A percentile compares a stretch with the other conserved stretches of the same genome.
Evolutionary conservation across 768 basidiomycete species (phyloP).

Genomic region (Panaeolus cyanescens): DNA sequence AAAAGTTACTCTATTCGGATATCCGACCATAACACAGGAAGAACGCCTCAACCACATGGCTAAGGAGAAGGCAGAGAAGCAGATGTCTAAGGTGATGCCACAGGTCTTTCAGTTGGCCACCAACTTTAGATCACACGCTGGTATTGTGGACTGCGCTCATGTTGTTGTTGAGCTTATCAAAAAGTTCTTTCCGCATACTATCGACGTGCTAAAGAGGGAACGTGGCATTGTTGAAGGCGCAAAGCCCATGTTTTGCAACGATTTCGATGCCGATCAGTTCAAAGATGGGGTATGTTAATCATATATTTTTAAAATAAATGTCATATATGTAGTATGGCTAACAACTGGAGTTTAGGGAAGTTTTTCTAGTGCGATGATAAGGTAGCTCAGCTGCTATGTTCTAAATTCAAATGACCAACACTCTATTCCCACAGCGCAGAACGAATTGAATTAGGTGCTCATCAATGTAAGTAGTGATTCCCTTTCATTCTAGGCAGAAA

Average conservation of each 20-base stretch:
- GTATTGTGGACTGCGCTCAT: constrained; percentile 72
- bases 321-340: too few species aligned
- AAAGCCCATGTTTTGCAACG: constrained; percentile 59
- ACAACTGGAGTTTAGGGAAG: neutral
- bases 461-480: constrained; percentile 58
- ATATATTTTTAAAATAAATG: neutral
- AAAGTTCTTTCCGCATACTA: constrained; percentile 62
- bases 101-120: constrained; percentile 56
- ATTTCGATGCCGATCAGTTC: constrained; percentile 42
- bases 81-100: constrained; percentile 9
- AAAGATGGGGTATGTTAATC: constrained; percentile 30
- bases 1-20: neutral
- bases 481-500: neutral
- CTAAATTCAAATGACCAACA: too few species aligned
- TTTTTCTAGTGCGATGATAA: neutral
- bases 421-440: constrained; percentile 29
- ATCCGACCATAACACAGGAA: constrained; percentile 4
- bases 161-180: constrained; percentile 64
- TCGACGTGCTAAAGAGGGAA: constrained; percentile 61
- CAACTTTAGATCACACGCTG: constrained; percentile 74
- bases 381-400: neutral
- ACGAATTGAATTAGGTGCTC: constrained; percentile 59
- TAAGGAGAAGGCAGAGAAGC: neutral
- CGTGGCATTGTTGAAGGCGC: constrained; percentile 52
- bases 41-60: constrained; percentile 4